Conservation (phyloP, 805 yeast species). For the Danielia reshetovae region DNA sequence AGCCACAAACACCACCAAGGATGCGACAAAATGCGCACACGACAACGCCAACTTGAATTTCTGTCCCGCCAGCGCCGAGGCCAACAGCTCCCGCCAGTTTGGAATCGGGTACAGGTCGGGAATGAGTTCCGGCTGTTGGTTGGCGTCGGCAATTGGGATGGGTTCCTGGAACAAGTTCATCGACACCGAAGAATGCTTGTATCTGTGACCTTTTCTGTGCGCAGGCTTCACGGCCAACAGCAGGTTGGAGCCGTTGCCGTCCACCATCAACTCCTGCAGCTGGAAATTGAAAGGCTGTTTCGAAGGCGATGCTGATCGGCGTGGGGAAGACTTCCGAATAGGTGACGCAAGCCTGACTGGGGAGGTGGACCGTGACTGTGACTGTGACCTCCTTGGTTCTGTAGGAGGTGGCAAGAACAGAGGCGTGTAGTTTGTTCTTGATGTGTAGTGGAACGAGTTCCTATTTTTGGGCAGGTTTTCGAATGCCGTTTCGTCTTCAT, state of each 20-base stretch:
- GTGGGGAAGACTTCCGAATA: slow-evolving; percentile 16
- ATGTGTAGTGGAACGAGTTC: slow-evolving; percentile 17
- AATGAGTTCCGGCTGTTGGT: slow-evolving; percentile 55
- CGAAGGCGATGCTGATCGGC: slow-evolving; percentile 12
- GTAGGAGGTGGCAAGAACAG: slow-evolving; percentile 22
- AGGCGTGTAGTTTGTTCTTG: slow-evolving; percentile 11
- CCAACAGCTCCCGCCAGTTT: slow-evolving; percentile 55
- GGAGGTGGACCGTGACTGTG: slow-evolving; percentile 26
- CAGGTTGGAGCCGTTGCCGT: slow-evolving; percentile 5
- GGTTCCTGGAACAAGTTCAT: slow-evolving; percentile 96
- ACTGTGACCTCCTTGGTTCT: slow-evolving; percentile 20
- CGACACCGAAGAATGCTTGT: slow-evolving; percentile 93
- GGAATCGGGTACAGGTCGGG: slow-evolving; percentile 75
- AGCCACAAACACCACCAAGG: slow-evolving; percentile 52
- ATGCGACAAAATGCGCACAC: slow-evolving; percentile 48
- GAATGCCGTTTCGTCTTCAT: slow-evolving; percentile 22
- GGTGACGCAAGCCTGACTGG: slow-evolving; percentile 31
- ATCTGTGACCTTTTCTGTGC: slow-evolving; percentile 89
- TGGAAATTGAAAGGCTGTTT: slow-evolving; percentile 63
- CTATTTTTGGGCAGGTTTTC: slow-evolving; percentile 19
- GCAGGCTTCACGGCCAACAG: slow-evolving; percentile 44
- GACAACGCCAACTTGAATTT: slow-evolving; percentile 58
- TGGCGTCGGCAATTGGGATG: slow-evolving; percentile 39
- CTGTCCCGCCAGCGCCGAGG: slow-evolving; percentile 58
- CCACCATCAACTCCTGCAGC: slow-evolving; percentile 41